phyloP scores from a whole-genome alignment of 257 asterid genomes.

The Anisodus tanguticus region DNA sequence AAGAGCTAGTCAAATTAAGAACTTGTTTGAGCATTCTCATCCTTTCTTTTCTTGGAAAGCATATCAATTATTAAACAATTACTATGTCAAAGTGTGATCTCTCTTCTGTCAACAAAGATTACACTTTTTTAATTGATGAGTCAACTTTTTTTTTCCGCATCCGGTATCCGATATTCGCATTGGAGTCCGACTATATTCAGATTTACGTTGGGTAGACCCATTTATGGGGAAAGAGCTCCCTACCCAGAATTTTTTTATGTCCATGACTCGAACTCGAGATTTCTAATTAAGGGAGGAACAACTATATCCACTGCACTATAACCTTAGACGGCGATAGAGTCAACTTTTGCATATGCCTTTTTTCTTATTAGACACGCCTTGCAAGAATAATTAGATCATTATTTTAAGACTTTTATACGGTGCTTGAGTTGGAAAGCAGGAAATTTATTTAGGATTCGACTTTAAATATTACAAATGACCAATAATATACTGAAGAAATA shows the following conservation, averaged over 20 bases:
- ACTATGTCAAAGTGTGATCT: background rate
- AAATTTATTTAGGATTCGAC: background rate
- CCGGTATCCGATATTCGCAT: too few species aligned
- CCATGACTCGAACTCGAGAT: too few species aligned
- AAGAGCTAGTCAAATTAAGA: background rate
- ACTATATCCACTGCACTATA: too few species aligned
- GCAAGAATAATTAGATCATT: background rate
- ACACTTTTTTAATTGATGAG: background rate
- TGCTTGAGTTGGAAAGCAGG: background rate
- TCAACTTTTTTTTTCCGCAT: too few species aligned
- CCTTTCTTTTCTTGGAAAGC: conserved; percentile 23
- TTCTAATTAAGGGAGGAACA: too few species aligned
- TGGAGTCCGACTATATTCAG: too few species aligned
- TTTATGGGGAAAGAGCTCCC: too few species aligned
- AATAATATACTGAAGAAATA: background rate
- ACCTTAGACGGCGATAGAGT: background rate
- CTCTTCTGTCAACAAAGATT: background rate
- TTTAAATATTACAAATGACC: background rate
- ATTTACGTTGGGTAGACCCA: too few species aligned
- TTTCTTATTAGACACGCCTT: background rate
- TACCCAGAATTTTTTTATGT: too few species aligned
- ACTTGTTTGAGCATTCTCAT: conserved; percentile 8
- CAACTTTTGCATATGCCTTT: conserved; percentile 10
- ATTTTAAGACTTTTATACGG: background rate
- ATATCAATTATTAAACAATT: conserved; percentile 6